Evolutionary conservation across 306 rosid species (phyloP), one percentile per base, ranked within the genome.

Genomic region (Luffa acutangula): DNA sequence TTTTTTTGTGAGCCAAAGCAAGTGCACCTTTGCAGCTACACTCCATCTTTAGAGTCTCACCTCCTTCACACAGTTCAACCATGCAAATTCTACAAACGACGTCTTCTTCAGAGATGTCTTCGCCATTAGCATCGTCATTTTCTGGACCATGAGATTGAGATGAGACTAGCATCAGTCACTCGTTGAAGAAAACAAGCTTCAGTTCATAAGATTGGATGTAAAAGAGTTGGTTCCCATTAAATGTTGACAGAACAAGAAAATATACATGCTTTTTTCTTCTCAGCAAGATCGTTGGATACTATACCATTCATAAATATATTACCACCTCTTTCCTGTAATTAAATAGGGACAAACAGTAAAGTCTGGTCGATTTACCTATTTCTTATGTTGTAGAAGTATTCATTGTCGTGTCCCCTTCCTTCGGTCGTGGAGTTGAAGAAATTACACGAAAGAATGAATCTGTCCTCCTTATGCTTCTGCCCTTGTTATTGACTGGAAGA

Each of bases 1-100:
- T 71, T 96, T 98, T 85, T 89, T 84, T 25, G 89, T 96, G 99
- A 69, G 99, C 98, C 76, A 96, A 87, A 76, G 98, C 99, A 81
- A 96, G 98, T 83, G 87, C 98, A 72, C 99, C 99, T 89, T 93
- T 93, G 89, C 99, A 96, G 91, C 98, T 83, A 87, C 99, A 96
- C 82, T 93, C 99, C 96, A 91, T 84, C 92, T 96, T 93, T 34
- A 96, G 81, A 59, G 96, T 96, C 87, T 96, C 99, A 25, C 99
- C 97, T 81, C 99, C 99, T 87, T 96, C 99, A 79, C 98, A 96
- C 36, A 96, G 88, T 76, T 93, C 97, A 80, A 90, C 83, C 82
- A 96, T 71, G 86, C 99, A 96, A 74, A 96, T 96, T 81, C 99
- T 89, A 79, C 99, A 95, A 53, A 95, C 97, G 33, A 98, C 99